A percentile compares a stretch with the other conserved stretches of the same genome.
phyloP scores from a whole-genome alignment of 345 rosid genomes.

The Camelina neglecta region DNA sequence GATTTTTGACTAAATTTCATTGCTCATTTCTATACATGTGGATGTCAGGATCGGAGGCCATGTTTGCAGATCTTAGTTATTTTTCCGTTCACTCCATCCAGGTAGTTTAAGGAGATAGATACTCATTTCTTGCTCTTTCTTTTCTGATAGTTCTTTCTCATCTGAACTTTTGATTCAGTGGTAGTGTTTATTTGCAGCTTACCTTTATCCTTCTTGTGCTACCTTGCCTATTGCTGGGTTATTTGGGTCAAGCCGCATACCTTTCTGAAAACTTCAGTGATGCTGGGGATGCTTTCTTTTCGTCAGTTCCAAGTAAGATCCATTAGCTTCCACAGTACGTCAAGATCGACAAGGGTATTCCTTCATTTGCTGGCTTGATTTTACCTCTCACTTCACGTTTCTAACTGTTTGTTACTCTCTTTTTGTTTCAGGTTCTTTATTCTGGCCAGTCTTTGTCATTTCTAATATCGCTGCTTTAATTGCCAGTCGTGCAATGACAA shows the following conservation, averaged over 20 bases:
- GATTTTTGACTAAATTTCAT: neutral
- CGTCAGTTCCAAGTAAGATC: conserved; percentile 90
- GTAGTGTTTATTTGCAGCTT: conserved; percentile 81
- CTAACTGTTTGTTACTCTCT: conserved; percentile 29
- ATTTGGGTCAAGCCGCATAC: conserved; percentile 99
- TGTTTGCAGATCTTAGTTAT: conserved; percentile 99
- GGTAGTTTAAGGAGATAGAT: conserved; percentile 57
- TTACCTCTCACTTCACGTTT: conserved; percentile 2
- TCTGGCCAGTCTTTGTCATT: conserved; percentile 85
- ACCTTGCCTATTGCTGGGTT: conserved; percentile 98
- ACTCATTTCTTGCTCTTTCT: conserved; percentile 20
- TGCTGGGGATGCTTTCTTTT: conserved; percentile 76
- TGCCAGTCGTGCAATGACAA: conserved; percentile 97
- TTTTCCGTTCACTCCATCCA: conserved; percentile 93
- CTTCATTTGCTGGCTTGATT: conserved; percentile 40
- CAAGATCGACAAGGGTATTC: conserved; percentile 42
- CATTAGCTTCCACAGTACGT: conserved; percentile 38
- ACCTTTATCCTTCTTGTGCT: conserved; percentile 91
- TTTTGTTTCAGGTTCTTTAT: conserved; percentile 62
- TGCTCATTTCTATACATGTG: conserved; percentile 35
- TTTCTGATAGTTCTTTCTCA: conserved; percentile 25
- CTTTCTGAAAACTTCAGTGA: conserved; percentile 61
- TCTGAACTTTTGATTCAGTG: conserved; percentile 48
- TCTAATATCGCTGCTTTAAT: conserved; percentile 92
- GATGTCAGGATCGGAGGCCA: conserved; percentile 92